phyloP scores from a whole-genome alignment of 108 stramenopile species.

The Mayamaea pseudoterrestris region DNA sequence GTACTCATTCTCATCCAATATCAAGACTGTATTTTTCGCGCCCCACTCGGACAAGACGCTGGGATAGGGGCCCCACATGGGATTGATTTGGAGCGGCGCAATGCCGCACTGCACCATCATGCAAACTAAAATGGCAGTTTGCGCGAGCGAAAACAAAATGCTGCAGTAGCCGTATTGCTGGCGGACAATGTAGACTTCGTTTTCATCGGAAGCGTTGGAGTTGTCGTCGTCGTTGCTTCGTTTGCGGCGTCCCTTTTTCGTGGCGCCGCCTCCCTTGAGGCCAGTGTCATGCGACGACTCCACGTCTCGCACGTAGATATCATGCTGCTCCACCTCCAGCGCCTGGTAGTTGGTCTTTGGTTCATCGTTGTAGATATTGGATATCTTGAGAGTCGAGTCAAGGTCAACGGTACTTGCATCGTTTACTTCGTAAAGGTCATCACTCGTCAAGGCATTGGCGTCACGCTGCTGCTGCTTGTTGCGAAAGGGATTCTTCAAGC shows the following conservation, averaged over 20 bases:
- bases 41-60: conserved; percentile 78
- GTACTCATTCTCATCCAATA: conserved; percentile 65
- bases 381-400: no score
- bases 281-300: neutral
- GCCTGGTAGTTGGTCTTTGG: neutral
- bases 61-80: conserved; percentile 77
- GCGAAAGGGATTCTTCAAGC: no score
- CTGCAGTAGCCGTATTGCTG: conserved; percentile 49
- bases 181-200: conserved; percentile 40
- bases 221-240: conserved; percentile 1
- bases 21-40: conserved; percentile 69
- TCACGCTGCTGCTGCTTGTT: no score
- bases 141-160: conserved; percentile 37
- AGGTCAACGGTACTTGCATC: no score
- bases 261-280: neutral
- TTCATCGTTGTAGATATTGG: no score
- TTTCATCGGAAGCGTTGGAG: conserved; percentile 4
- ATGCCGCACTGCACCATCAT: conserved; percentile 62
- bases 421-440: no score
- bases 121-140: conserved; percentile 31
- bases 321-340: no score
- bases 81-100: conserved; percentile 7
- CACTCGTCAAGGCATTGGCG: no score
- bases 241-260: neutral
- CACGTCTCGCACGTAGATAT: no score